Evolutionary conservation across 2,329 filamentous ascomycete species (phyloP), one percentile per base, ranked within the genome.

Genomic region (Exophiala xenobiotica): DNA sequence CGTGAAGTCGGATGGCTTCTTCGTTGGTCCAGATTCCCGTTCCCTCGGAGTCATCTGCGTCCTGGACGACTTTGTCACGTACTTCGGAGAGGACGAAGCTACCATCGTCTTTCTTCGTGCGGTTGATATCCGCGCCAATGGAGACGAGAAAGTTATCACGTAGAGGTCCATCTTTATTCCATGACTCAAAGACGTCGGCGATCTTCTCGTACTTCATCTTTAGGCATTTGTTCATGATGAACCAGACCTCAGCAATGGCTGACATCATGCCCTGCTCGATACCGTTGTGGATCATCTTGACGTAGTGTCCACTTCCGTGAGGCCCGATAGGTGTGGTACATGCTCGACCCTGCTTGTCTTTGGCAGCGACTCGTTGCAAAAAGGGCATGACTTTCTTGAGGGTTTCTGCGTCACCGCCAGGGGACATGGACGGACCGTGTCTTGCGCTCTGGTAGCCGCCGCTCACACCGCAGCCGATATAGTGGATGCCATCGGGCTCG

Each of bases 241-340:
- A 74, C 82, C 83, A 88, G 2, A 80, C 79, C 64, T 88, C 85
- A 11, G 78, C 78, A 4, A 87, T 74, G 0, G 78, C 74, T 46
- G 69, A 79, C 71, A 88, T 79, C 80, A 88, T 86, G 1, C 83
- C 85, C 54, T 87, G 83, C 63, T 88, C 85, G 54, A 88, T 87
- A 1, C 84, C 85, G 57, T 88, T 87, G 64, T 88, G 85, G 3
- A 87, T 77, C 83, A 88, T 88, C 71, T 89, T 88, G 33, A 87
- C 82, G 61, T 84, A 88, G 65, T 88, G 85, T 0, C 85, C 85
- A 1, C 79, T 76, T 1, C 85, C 84, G 0, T 79, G 79, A 1
- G 78, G 77, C 0, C 85, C 85, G 40, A 85, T 74, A 20, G 76
- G 73, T 0, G 71, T 78, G 0, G 85, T 81, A 59, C 84, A 88